These are phyloP conservation scores for Cutaneotrichosporon sp. DNA, from an alignment of 1,284 basidiomycete species.

Conservation along the genomic window DNA sequence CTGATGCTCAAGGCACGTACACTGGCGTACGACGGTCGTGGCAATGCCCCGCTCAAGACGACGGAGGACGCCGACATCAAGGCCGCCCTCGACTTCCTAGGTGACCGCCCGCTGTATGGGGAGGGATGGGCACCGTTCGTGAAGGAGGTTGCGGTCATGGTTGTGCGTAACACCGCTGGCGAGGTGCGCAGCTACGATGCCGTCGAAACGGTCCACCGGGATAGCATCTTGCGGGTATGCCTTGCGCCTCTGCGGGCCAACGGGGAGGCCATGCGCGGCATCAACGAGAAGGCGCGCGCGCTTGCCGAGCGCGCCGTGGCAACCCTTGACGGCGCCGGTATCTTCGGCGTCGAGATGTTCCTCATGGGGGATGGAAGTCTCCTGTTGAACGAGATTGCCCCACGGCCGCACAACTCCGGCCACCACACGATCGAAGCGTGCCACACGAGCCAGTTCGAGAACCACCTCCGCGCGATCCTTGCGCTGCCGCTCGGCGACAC, in stretches of 20 bases:
- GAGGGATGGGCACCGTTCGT: conserved; percentile 89
- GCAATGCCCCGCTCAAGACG: conserved; percentile 74
- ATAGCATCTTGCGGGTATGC: conserved; percentile 90
- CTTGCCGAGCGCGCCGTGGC: conserved; percentile 80
- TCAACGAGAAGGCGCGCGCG: conserved; percentile 61
- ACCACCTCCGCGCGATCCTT: conserved; percentile 95
- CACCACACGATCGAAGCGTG: conserved; percentile 99
- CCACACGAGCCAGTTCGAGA: conserved; percentile 93
- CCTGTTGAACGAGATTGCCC: conserved; percentile 94
- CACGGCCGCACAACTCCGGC: conserved; percentile 97
- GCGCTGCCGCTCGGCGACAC: conserved; percentile 85
- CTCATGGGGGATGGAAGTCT: conserved; percentile 75
- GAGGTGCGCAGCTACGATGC: conserved; percentile 80
- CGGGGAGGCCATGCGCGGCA: conserved; percentile 47
- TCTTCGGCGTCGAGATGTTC: conserved; percentile 99
- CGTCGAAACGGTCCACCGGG: conserved; percentile 92
- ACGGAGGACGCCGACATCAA: conserved; percentile 53
- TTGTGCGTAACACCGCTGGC: conserved; percentile 73
- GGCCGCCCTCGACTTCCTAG: conserved; percentile 64
- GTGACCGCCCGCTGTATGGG: conserved; percentile 69
- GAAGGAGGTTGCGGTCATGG: conserved; percentile 95
- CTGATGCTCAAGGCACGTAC: conserved; percentile 96
- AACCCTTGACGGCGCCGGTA: conserved; percentile 80
- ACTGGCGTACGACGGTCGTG: conserved; percentile 91
- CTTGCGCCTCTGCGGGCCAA: conserved; percentile 66